phyloP scores from a whole-genome alignment of 176 grass and related monocot species.

The Aegilops speltoides region DNA sequence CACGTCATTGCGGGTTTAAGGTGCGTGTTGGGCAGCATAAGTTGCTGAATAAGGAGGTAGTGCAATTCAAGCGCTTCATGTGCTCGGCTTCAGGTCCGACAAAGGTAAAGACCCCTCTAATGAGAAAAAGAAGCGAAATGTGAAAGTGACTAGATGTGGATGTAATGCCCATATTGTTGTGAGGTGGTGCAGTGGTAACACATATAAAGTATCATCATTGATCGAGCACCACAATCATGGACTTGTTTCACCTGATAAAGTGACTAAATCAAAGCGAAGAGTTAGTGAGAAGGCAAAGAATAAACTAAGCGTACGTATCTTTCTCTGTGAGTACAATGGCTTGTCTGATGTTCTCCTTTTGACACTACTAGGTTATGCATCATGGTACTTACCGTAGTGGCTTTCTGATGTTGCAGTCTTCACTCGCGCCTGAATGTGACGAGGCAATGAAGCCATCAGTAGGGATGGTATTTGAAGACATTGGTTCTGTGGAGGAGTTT shows the following conservation, averaged over 20 bases:
- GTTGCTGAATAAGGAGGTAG: background rate
- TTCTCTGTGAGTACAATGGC: background rate
- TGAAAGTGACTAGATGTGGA: background rate
- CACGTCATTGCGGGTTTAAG: background rate
- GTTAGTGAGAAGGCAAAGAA: background rate
- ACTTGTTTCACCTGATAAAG: background rate
- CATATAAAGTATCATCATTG: background rate
- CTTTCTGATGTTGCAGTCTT: background rate
- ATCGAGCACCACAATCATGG: background rate
- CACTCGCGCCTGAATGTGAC: background rate
- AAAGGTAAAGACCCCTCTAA: background rate
- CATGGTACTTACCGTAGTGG: background rate
- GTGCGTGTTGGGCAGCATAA: background rate
- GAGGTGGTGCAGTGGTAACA: background rate
- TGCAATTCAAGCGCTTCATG: background rate
- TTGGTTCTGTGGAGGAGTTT: background rate
- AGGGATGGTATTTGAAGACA: background rate
- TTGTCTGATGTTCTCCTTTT: background rate
- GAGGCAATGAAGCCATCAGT: background rate
- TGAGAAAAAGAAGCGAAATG: background rate
- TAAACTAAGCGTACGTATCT: background rate
- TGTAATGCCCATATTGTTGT: background rate
- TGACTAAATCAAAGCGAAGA: background rate
- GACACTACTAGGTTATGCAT: background rate
- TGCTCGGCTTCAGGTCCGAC: background rate